Evolutionary conservation across 2,329 filamentous ascomycete genomes (phyloP).

Genomic region (Diatrype stigma): DNA sequence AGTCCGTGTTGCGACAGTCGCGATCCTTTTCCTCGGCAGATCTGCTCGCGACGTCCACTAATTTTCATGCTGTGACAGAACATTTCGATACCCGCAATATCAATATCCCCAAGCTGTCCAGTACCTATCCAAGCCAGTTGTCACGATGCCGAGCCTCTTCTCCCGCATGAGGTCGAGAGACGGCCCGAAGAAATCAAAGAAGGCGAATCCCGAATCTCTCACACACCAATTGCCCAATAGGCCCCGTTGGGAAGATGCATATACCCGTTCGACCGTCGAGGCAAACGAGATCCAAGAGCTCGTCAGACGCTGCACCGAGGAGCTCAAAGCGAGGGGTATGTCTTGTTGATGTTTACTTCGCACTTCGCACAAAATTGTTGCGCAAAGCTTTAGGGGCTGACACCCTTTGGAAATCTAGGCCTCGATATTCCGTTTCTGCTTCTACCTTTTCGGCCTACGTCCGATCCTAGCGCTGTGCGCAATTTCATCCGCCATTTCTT

Average conservation of each 20-base stretch:
- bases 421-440: conserved; percentile 90
- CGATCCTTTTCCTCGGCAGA: too few species aligned
- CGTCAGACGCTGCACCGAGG: conserved; percentile 76
- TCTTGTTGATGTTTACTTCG: conserved; percentile 8
- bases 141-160: conserved; percentile 54
- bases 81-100: not conserved
- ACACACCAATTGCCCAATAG: conserved; percentile 56
- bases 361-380: too few species aligned
- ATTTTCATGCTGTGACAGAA: not conserved
- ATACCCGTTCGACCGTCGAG: conserved; percentile 74
- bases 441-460: conserved; percentile 88
- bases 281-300: conserved; percentile 90
- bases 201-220: conserved; percentile 45
- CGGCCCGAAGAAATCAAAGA: conserved; percentile 52
- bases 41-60: too few species aligned
- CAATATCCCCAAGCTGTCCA: too few species aligned
- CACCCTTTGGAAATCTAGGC: conserved; percentile 44
- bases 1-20: too few species aligned
- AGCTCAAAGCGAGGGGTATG: conserved; percentile 92
- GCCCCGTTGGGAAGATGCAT: conserved; percentile 84
- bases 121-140: too few species aligned
- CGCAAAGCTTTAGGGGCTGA: too few species aligned
- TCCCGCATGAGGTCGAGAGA: conserved; percentile 73
- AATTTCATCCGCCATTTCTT: conserved; percentile 94
- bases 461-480: conserved; percentile 85